These are phyloP conservation scores for Verticillium klebahnii DNA, from an alignment of 2,329 filamentous ascomycete genomes.

Conservation along the genomic window DNA sequence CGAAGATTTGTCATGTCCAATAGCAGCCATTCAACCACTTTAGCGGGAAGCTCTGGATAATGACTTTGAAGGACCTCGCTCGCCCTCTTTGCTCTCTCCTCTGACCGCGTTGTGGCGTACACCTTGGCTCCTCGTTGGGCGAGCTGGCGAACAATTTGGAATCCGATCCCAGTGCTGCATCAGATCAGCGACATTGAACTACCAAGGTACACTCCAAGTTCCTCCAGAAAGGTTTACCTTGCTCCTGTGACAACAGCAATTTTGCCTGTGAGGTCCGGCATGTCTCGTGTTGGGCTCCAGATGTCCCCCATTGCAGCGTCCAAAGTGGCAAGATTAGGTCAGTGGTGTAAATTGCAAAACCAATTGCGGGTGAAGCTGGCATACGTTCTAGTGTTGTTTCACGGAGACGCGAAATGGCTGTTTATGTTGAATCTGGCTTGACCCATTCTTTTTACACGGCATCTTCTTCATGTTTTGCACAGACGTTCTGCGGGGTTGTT, in stretches of 20 bases:
- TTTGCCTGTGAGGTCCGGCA: slow-evolving; percentile 16
- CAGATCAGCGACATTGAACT: not conserved
- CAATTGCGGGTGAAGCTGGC: not conserved
- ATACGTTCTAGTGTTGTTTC: not conserved
- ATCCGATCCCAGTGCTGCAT: slow-evolving; percentile 17
- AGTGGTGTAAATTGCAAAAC: not conserved
- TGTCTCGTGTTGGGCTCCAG: slow-evolving; percentile 2
- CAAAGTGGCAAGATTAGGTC: not conserved
- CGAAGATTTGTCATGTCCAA: slow-evolving; percentile 16
- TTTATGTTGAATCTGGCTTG: not conserved
- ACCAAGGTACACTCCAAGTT: not conserved
- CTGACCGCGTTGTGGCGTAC: slow-evolving; percentile 15
- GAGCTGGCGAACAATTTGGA: slow-evolving; percentile 17
- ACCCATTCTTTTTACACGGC: not conserved
- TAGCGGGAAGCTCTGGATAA: slow-evolving; percentile 1
- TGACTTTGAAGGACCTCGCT: not conserved
- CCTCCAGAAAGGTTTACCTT: slow-evolving; percentile 11
- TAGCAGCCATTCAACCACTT: slow-evolving; percentile 14
- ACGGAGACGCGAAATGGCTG: not conserved
- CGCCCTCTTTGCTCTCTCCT: slow-evolving; percentile 12
- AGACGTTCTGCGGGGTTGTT: not conserved
- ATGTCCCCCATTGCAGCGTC: not conserved
- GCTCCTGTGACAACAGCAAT: slow-evolving; percentile 19
- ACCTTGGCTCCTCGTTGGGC: slow-evolving; percentile 18
- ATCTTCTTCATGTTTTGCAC: not conserved